Base-by-base conservation (phyloP, 257 asterid genomes). In the Cruciata laevipes region DNA sequence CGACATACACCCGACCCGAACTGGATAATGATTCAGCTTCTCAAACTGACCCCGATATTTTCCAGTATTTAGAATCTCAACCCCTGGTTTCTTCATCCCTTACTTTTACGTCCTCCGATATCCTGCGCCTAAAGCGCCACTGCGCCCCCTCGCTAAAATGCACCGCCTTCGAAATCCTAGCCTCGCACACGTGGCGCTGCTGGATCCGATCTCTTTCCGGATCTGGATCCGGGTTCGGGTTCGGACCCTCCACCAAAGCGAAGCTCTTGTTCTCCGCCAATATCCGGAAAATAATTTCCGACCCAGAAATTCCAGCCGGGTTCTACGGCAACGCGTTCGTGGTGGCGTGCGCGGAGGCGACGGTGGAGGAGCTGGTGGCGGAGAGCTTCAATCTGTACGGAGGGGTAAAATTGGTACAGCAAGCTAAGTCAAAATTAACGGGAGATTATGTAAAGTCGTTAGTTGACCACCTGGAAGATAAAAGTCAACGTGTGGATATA, bases 301-400 rank as follows among this genome's bases (percentile, higher is more conserved):
- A 38, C 13, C 73, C 75, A 0, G 76, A 78, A 10, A 24, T 85
- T n/a, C 89, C 91, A 0, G 38, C 25, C 0, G 98, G 96, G 60
- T 91, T 82, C 71, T 89, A 83, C 18, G 98, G 98, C 61, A 91
- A 91, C 10, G 98, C 87, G 3, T 91, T 89, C 7, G 90, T 87
- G 61, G 69, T 89, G 18, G 95, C 83, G 0, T 89, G 96, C 57
- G 95, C 89, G 0, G 91, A 85, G 79, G 82, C 89, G 2, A 65
- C 71, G 71, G 91, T 77, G 6, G 77, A 79, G 67, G 88, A 88
- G 2, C 14, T 87, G 33, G 61, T 67, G 1, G 72, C 40, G 0
- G 76, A 71, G 6, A 81, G 83, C 77, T 59, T 33, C 38, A 47
- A 47, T 14, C 20, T 85, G 73, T 77, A 73, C 61, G 71, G 67